Evolutionary conservation across 768 basidiomycete genomes (phyloP).

Genomic region (Suillus subalutaceus): DNA sequence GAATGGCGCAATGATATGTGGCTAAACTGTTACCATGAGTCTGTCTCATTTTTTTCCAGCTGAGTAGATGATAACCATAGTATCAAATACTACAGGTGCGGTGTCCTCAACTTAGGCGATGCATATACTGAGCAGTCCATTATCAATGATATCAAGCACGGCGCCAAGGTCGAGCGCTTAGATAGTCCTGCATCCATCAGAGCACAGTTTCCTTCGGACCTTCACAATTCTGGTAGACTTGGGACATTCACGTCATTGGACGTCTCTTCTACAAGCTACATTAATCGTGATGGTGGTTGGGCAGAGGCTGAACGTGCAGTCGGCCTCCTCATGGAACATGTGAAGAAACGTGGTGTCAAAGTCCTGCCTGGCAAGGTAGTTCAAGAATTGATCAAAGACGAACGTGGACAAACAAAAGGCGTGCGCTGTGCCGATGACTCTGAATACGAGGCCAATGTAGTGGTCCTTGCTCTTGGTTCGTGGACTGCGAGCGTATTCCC

Average conservation of each 20-base stretch:
- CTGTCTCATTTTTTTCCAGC: slow-evolving; percentile 29
- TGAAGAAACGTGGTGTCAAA: slow-evolving; percentile 60
- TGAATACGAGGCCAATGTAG: slow-evolving; percentile 54
- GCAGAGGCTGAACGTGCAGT: slow-evolving; percentile 75
- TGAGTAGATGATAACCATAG: not conserved
- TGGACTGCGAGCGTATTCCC: slow-evolving; percentile 88
- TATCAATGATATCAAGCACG: slow-evolving; percentile 62
- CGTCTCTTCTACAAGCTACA: slow-evolving; percentile 52
- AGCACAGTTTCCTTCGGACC: slow-evolving; percentile 21
- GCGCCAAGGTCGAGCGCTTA: slow-evolving; percentile 47
- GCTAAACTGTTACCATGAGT: slow-evolving; percentile 86
- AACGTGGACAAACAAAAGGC: slow-evolving; percentile 50
- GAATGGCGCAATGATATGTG: slow-evolving; percentile 75
- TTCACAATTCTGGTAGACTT: slow-evolving; percentile 19
- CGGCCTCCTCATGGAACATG: slow-evolving; percentile 51
- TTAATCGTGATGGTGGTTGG: slow-evolving; percentile 86
- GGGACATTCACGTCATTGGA: slow-evolving; percentile 22
- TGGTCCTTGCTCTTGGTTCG: slow-evolving; percentile 75
- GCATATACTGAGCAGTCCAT: slow-evolving; percentile 57
- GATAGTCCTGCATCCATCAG: slow-evolving; percentile 18
- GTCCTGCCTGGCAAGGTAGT: slow-evolving; percentile 64
- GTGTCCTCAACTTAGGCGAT: slow-evolving; percentile 29
- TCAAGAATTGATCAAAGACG: slow-evolving; percentile 44
- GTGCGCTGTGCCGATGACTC: slow-evolving; percentile 66
- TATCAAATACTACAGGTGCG: slow-evolving; percentile 20